Percentiles rank a stretch among this genome's conserved stretches.
Conservation (phyloP, 495 filamentous ascomycete species). For the Usnea hakonensis region DNA sequence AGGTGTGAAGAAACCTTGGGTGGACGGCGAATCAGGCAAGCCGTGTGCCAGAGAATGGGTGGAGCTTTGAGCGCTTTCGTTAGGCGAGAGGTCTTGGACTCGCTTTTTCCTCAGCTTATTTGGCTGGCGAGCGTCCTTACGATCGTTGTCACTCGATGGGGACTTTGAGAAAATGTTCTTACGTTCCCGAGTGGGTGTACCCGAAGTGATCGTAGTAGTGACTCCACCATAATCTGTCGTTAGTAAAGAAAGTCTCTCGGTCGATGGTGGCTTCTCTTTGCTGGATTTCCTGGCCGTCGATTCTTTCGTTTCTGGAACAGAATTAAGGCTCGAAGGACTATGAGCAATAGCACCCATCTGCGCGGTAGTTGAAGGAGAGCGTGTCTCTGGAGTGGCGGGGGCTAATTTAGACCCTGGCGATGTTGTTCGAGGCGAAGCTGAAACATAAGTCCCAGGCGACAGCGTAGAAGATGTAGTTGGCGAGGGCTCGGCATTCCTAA, state of each 20-base stretch:
- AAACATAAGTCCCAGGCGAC: constrained; percentile 29
- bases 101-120: constrained; percentile 85
- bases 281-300: neutral
- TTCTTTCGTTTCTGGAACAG: constrained; percentile 13
- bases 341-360: constrained; percentile 9
- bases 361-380: constrained; percentile 8
- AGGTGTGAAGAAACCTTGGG: constrained; percentile 25
- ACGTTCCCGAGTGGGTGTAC: constrained; percentile 63
- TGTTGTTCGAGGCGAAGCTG: constrained; percentile 10
- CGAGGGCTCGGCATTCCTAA: constrained; percentile 29
- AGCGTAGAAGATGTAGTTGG: constrained; percentile 30
- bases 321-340: constrained; percentile 8
- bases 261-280: constrained; percentile 26
- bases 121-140: constrained; percentile 53
- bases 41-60: constrained; percentile 56
- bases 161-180: constrained; percentile 65
- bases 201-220: constrained; percentile 35
- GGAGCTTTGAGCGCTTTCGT: constrained; percentile 80
- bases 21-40: constrained; percentile 28
- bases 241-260: constrained; percentile 38
- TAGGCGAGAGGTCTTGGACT: constrained; percentile 55
- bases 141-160: constrained; percentile 50
- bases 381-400: neutral
- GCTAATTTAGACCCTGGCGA: constrained; percentile 11
- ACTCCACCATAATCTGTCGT: constrained; percentile 20